phyloP scores from a whole-genome alignment of 352 stramenopile genomes.

The Phytopythium sindhum region DNA sequence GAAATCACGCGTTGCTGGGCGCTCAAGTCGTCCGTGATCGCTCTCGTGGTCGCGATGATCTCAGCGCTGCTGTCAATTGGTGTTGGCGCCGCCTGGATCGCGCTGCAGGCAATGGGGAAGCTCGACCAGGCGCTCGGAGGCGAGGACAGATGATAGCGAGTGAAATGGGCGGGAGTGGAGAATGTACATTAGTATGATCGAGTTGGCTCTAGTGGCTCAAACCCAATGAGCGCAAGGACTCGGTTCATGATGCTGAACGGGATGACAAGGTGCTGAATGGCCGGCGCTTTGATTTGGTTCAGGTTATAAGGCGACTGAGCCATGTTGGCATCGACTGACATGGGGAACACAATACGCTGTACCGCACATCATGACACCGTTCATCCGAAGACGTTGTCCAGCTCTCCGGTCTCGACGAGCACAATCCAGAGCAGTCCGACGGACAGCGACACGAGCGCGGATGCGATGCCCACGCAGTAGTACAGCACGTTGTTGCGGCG shows the following conservation, averaged over 20 bases:
- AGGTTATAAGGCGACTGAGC: too few relatives aligned
- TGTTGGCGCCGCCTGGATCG: constrained; percentile 69
- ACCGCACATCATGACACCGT: neutral
- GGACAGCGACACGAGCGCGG: neutral
- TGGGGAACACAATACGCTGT: too few relatives aligned
- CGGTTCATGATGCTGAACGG: too few relatives aligned
- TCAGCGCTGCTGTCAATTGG: constrained; percentile 56
- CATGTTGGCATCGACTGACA: neutral
- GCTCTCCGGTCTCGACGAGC: neutral
- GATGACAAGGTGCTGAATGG: too few relatives aligned
- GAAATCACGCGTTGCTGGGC: constrained; percentile 39
- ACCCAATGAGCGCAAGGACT: neutral
- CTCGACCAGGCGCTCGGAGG: constrained; percentile 54
- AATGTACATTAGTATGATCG: neutral
- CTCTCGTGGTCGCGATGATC: constrained; percentile 42
- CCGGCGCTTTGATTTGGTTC: too few relatives aligned
- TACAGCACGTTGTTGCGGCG: neutral
- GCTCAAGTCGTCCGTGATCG: constrained; percentile 18
- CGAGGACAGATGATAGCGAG: neutral
- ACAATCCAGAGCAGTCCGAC: neutral
- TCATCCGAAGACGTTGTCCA: constrained; percentile 23
- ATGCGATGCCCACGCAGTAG: neutral
- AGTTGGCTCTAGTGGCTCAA: neutral
- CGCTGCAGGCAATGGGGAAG: constrained; percentile 53
- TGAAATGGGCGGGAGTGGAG: neutral